Conservation (phyloP, 768 basidiomycete species). For the Albatrellus ellisii region DNA sequence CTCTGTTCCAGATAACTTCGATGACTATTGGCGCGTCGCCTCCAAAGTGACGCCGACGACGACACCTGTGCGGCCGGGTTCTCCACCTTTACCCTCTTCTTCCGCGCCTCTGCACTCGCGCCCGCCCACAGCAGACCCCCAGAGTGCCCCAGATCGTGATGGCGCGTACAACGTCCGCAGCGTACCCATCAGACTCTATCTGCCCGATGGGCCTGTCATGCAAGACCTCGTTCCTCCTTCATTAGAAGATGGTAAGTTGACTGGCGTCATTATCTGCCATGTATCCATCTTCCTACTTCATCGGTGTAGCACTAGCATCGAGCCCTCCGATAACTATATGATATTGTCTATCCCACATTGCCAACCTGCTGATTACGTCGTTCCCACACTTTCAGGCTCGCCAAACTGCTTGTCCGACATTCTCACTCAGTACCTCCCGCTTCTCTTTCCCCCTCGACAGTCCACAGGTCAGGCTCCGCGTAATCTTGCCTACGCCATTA, state of each 20-base stretch:
- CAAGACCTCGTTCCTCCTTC: constrained; percentile 83
- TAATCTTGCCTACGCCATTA: constrained; percentile 60
- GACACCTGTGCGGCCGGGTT: constrained; percentile 42
- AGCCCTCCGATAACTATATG: not conserved
- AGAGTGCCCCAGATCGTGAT: constrained; percentile 45
- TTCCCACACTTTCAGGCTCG: constrained; percentile 35
- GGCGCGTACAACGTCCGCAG: constrained; percentile 80
- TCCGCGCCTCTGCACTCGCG: constrained; percentile 51
- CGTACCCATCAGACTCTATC: constrained; percentile 80
- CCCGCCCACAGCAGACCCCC: constrained; percentile 50
- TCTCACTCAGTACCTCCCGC: constrained; percentile 62
- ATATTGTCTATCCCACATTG: not conserved
- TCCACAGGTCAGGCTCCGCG: constrained; percentile 13
- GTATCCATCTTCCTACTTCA: not conserved
- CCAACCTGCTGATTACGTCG: constrained; percentile 8
- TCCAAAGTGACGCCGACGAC: constrained; percentile 86
- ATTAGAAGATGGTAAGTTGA: constrained; percentile 55
- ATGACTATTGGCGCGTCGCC: constrained; percentile 89
- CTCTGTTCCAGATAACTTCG: constrained; percentile 70
- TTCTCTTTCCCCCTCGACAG: constrained; percentile 51
- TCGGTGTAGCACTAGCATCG: not conserved
- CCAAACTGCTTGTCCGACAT: constrained; percentile 58
- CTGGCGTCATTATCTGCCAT: constrained; percentile 2
- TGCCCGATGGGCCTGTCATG: constrained; percentile 82
- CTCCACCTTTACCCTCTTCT: constrained; percentile 35